Percentiles rank a stretch among this genome's conserved stretches.
These are phyloP conservation scores for Lanmaoa rubissima DNA, from an alignment of 768 basidiomycete species.

Conservation along the genomic window DNA sequence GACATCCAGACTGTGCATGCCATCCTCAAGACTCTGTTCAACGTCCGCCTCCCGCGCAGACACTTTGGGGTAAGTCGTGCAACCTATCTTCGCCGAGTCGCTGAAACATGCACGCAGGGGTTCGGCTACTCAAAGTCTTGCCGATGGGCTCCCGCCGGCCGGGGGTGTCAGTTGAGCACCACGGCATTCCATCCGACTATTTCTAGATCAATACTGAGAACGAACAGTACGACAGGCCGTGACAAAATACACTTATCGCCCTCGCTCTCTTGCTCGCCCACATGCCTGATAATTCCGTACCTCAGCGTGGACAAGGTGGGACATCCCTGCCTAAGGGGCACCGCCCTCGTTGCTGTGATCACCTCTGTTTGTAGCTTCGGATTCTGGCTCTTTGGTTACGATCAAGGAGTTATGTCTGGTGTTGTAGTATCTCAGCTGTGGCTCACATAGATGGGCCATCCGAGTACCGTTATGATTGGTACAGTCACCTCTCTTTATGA, in stretches of 20 bases:
- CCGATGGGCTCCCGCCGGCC: neutral
- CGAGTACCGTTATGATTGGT: slow-evolving; percentile 15
- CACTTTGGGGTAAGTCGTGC: neutral
- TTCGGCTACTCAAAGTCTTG: neutral
- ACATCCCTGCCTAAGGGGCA: no score
- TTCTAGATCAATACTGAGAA: neutral
- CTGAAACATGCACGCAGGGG: no score
- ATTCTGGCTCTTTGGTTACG: slow-evolving; percentile 16
- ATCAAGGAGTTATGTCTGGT: slow-evolving; percentile 19
- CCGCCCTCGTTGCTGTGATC: no score
- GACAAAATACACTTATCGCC: no score
- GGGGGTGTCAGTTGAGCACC: neutral
- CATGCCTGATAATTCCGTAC: no score
- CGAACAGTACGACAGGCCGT: neutral
- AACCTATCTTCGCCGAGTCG: no score
- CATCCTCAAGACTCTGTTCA: no score
- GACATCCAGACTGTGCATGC: no score
- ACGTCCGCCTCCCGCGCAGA: neutral
- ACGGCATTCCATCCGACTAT: slow-evolving; percentile 2
- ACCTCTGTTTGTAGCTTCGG: slow-evolving; percentile 17
- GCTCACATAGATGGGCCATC: slow-evolving; percentile 15
- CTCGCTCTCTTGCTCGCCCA: no score
- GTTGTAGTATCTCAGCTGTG: slow-evolving; percentile 12
- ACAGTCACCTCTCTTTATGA: slow-evolving; percentile 18
- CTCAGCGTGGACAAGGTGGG: no score